Conservation (phyloP, 2,329 filamentous ascomycete genomes). For the Xylariomycetidae sp. region DNA sequence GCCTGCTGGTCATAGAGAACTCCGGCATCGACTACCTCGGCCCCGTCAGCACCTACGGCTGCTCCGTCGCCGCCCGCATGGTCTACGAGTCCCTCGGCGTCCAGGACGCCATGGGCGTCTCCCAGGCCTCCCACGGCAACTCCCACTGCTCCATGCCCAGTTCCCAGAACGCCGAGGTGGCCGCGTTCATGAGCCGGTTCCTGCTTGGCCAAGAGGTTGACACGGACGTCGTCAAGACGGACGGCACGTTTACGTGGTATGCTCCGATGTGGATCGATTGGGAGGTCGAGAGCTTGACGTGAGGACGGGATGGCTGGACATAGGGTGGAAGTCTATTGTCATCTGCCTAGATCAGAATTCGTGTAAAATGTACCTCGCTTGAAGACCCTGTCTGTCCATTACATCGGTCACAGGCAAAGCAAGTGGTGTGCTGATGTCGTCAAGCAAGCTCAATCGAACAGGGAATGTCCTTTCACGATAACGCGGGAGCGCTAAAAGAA, state of each 20-base stretch:
- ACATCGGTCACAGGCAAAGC: too few species aligned
- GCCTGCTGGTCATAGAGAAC: slow-evolving; percentile 43
- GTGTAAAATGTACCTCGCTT: too few species aligned
- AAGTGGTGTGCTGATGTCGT: too few species aligned
- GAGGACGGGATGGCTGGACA: neutral
- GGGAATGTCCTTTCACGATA: too few species aligned
- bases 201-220: slow-evolving; percentile 6
- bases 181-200: slow-evolving; percentile 12
- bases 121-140: slow-evolving; percentile 8
- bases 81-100: slow-evolving; percentile 24
- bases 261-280: neutral
- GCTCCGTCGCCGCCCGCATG: slow-evolving; percentile 20
- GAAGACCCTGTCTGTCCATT: too few species aligned
- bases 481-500: too few species aligned
- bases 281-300: neutral
- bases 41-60: slow-evolving; percentile 38
- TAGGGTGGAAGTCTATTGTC: too few species aligned
- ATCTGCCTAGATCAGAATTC: too few species aligned
- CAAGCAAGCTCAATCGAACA: too few species aligned
- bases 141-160: slow-evolving; percentile 11
- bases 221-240: slow-evolving; percentile 11
- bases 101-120: slow-evolving; percentile 12
- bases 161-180: slow-evolving; percentile 9
- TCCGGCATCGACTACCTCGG: slow-evolving; percentile 41
- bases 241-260: slow-evolving; percentile 2